Base-by-base conservation (phyloP, 495 filamentous ascomycete species). In the Monascus purpureus region DNA sequence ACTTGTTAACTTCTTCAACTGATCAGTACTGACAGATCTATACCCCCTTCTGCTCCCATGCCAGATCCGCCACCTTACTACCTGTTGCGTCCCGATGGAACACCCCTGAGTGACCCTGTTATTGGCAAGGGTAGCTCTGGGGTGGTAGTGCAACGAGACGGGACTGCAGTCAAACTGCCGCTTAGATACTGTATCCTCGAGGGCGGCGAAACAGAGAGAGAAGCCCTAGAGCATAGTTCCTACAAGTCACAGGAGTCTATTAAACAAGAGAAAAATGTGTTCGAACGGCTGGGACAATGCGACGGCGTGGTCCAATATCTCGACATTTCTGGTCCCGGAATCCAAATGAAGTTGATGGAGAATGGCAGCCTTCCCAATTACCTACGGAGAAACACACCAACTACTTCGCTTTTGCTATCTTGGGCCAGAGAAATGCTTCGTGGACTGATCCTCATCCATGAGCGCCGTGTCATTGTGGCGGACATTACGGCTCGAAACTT, bases 401-500 rank as follows among this genome's bases (percentile, higher is more conserved):
- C 42, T 16, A 35, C 29, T 22, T 22, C 13, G 17, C 37, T 39
- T n/a, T 42, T 47, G 20, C 34, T 47, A 3, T 37, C 33, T 1
- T 53, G 46, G 49, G 45, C 48, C 30, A 34, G 22, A 16, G n/a
- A 31, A 1, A 49, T 54, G 42, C 45, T 42, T 26, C 37, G 35
- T 13, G 30, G 39, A 1, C 32, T 53, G 9, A 25, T 28, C 15
- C 30, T 37, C 17, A 45, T 52, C 30, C 43, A 52, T 32, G 28
- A 39, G 6, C 33, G 24, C 18, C 33, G 36, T 24, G 30, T 52
- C 13, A 33, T 54, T 33, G 36, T 51, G 7, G 31, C 40, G 31
- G 47, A 54, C 31, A 51, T 54, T 34, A 38, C 42, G 14, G 42
- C 32, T 18, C 42, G 42, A 6, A 54, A 51, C 17, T 38, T 54